A percentile compares a stretch with the other conserved stretches of the same genome.
Evolutionary conservation across 78 protist genomes (phyloP).

Genomic region (Dictyostelium purpureum): DNA sequence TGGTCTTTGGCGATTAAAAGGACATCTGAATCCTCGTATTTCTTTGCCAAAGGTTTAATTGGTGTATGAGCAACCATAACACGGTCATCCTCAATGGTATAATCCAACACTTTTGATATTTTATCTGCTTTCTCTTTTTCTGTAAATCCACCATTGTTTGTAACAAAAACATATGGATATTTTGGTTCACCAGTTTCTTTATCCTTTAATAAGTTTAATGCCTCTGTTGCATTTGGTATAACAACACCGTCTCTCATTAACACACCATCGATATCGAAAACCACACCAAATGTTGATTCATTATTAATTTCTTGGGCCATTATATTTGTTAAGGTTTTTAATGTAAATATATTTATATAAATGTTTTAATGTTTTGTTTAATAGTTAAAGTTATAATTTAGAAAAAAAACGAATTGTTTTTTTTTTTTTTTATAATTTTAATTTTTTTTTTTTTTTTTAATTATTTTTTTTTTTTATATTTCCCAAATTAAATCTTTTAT

Average conservation of each 20-base stretch:
- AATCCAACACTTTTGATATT: slow-evolving; percentile 1
- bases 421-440: too few relatives aligned
- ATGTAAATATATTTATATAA: too few relatives aligned
- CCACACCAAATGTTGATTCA: slow-evolving; percentile 50
- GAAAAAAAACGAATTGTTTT: too few relatives aligned
- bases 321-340: too few relatives aligned
- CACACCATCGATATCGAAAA: slow-evolving; percentile 75
- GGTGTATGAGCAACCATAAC: slow-evolving; percentile 75
- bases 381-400: too few relatives aligned
- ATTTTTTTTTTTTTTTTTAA: too few relatives aligned
- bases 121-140: slow-evolving; percentile 60
- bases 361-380: too few relatives aligned
- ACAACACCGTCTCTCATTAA: slow-evolving; percentile 62
- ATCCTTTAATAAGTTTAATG: slow-evolving; percentile 24
- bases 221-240: slow-evolving; percentile 50
- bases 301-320: neutral
- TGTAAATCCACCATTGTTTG: slow-evolving; percentile 66
- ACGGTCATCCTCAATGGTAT: slow-evolving; percentile 4
- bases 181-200: neutral
- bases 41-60: slow-evolving; percentile 49
- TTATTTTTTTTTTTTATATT: too few relatives aligned
- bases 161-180: slow-evolving; percentile 52
- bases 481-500: too few relatives aligned
- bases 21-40: neutral
- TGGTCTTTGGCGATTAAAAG: neutral